Evolutionary conservation across 1,139 yeast genomes (phyloP), one percentile per base, ranked within the genome.

Genomic region (Yamadazyma atlantica): DNA sequence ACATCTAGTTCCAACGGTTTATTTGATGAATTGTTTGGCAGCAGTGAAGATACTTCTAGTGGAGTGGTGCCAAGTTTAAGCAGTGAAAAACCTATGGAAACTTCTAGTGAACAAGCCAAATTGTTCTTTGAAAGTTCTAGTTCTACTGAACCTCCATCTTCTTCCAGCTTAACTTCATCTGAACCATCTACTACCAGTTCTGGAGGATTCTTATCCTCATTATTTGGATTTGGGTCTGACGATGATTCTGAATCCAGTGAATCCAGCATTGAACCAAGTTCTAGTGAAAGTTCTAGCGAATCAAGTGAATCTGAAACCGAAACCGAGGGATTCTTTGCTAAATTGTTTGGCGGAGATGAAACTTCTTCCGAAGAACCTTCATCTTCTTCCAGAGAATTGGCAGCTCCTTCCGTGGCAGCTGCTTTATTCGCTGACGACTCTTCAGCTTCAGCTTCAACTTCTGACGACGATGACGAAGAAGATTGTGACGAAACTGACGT

Each of bases 401-500:
- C 26, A 29, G 14, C 40, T 11, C 22, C 43, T 33, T 5, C 21
- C 7, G 30, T 15, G 16, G 16, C 30, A 14, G 43, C 37, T 31
- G 44, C 38, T 15, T 45, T 41, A 29, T 23, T n/a, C 12, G 26
- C 11, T 23, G 26, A 7, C 9, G 22, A 9, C 22, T 19, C 22
- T 7, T 6, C 8, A 8, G 6, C 26, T 23, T 23, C 26, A 7
- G 6, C 26, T 10, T 7, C 32, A 17, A 3, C 42, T 11, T 29
- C 37, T 19, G 29, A 34, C n/a, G 39, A 38, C 27, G 47, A 38
- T 29, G 46, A 40, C 32, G 50, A 44, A 10, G 51, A 46, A 16
- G 48, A 46, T 29, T 39, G 43, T 36, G 45, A 42, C 5, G 26
- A 23, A 23, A 8, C 26, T 23, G 26, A 23, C 11, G 26, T n/a